These are phyloP conservation scores for Penicilliopsis zonata DNA, from an alignment of 495 filamentous ascomycete genomes.

Conservation along the genomic window DNA sequence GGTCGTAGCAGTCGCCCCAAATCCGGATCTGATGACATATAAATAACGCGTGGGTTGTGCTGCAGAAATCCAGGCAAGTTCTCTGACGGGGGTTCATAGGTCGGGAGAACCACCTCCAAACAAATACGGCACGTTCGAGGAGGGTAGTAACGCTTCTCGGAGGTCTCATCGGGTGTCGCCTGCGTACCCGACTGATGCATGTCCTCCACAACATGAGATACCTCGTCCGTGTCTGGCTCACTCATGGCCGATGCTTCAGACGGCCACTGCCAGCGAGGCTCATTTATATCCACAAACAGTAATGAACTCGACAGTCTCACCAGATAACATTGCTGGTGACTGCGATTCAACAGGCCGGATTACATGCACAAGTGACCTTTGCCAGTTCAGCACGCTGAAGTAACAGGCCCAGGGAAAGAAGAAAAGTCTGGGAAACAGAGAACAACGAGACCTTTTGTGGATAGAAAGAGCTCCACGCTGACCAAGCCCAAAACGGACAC, in stretches of 20 bases:
- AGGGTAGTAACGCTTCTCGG: conserved; percentile 39
- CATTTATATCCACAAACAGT: too few species aligned
- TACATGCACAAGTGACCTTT: too few species aligned
- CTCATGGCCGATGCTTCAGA: conserved; percentile 4
- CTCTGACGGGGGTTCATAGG: conserved; percentile 52
- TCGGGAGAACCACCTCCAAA: conserved; percentile 71
- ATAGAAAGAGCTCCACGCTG: neutral
- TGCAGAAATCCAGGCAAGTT: conserved; percentile 51
- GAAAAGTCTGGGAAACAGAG: conserved; percentile 8
- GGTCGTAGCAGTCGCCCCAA: conserved; percentile 76
- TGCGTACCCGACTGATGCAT: neutral
- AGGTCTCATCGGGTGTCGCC: conserved; percentile 4
- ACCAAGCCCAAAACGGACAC: neutral
- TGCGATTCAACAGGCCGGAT: too few species aligned
- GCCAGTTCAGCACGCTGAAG: neutral
- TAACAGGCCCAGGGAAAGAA: conserved; percentile 1
- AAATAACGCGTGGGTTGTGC: conserved; percentile 50
- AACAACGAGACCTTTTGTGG: conserved; percentile 1
- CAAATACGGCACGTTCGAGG: conserved; percentile 85
- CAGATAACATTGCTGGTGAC: too few species aligned
- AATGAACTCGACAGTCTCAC: too few species aligned
- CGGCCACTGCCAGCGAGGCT: conserved; percentile 16
- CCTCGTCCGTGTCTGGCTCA: neutral
- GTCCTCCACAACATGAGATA: neutral
- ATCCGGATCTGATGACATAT: conserved; percentile 62